Percentiles rank a stretch among this genome's conserved stretches.
Conservation (phyloP, 371 early-diverging fungal species). For the Mortierella sp. region DNA sequence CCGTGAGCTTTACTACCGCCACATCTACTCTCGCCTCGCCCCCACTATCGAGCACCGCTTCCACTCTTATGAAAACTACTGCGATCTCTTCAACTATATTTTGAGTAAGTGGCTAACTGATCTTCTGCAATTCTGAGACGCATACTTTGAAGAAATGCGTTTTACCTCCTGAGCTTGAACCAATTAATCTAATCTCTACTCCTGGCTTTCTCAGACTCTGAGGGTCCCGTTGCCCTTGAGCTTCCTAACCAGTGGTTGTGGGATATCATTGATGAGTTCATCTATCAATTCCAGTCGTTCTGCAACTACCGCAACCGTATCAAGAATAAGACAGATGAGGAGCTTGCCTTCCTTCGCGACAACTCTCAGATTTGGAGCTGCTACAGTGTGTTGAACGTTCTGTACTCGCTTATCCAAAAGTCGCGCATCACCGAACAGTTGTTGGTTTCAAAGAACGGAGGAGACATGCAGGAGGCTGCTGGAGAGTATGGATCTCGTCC, state of each 20-base stretch:
- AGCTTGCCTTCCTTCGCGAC: slow-evolving; percentile 84
- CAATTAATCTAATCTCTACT: neutral
- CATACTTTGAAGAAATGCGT: neutral
- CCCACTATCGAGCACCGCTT: slow-evolving; percentile 92
- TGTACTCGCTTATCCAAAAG: slow-evolving; percentile 95
- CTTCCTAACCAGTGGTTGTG: slow-evolving; percentile 98
- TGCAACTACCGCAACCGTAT: slow-evolving; percentile 91
- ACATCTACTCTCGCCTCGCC: slow-evolving; percentile 91
- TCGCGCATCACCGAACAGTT: slow-evolving; percentile 95
- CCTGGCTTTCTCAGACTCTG: slow-evolving; percentile 68
- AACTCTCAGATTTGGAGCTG: slow-evolving; percentile 95
- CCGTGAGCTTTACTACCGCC: slow-evolving; percentile 96
- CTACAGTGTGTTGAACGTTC: slow-evolving; percentile 93
- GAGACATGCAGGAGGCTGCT: slow-evolving; percentile 87
- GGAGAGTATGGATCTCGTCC: slow-evolving; percentile 84
- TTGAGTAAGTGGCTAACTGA: slow-evolving; percentile 72
- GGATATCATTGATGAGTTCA: slow-evolving; percentile 99
- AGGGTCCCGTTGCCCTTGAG: slow-evolving; percentile 87
- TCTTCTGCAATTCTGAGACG: neutral
- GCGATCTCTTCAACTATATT: slow-evolving; percentile 96
- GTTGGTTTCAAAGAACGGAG: slow-evolving; percentile 87
- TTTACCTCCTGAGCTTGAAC: neutral
- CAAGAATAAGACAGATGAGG: slow-evolving; percentile 85
- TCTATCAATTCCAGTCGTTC: slow-evolving; percentile 98
- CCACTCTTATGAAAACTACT: slow-evolving; percentile 95